Base-by-base conservation (phyloP, 192 early-diverging fungal genomes). In the Umbelopsis sp. region DNA sequence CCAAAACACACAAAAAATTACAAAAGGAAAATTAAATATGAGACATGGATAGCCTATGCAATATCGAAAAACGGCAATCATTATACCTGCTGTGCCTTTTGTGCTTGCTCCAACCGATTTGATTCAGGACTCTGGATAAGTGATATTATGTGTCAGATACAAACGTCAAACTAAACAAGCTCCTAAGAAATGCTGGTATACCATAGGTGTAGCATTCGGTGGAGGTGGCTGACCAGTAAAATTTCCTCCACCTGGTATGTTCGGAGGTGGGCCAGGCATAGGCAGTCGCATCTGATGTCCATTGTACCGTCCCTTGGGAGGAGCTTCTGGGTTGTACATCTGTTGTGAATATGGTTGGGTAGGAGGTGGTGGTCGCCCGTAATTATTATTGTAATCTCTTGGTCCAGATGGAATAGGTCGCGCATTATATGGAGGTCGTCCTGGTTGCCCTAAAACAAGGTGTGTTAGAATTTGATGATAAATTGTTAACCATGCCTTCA, bases 11-110 rank as follows among this genome's bases (percentile, higher is more conserved):
- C n/a, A n/a, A n/a, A n/a, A n/a, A n/a, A n/a, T n/a, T n/a, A 53
- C 29, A 70, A 51, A 24, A 3, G 22, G 22, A 4, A 3, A n/a
- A 16, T 67, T 38, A 44, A 22, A 11, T n/a, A 44, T 11, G 12
- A 29, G 31, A 22, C 29, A 32, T 4, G 17, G 31, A 4, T 7
- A 21, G 32, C n/a, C 9, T 20, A 16, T 0, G 32, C 2, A 11
- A 26, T 31, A n/a, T 31, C 26, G 1, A 1, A 10, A 41, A 11
- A 6, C 38, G 12, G 38, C 56, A 1, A 1, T 2, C 14, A 0
- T 21, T 26, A 22, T 69, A 71, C 70, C 43, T 76, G 69, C 31
- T 76, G 74, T 8, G 74, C 74, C 65, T 71, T 76, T 59, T 76
- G 74, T 0, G 74, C 74, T 47, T 76, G 74, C 50, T 76, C 74